Percentiles rank a stretch among this genome's conserved stretches.
Conservation (phyloP, 441 rosid genomes). For the Arabidopsis hybrid region DNA sequence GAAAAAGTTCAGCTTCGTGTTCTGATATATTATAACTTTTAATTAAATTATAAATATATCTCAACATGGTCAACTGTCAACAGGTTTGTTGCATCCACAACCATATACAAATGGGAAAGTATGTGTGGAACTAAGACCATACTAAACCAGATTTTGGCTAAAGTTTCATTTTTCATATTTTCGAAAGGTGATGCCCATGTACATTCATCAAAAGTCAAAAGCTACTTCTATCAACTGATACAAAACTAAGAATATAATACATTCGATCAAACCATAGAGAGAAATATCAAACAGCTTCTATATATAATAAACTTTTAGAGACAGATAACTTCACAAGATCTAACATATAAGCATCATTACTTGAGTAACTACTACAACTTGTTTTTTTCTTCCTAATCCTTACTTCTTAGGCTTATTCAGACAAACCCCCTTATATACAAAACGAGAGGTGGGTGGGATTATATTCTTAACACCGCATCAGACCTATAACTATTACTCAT, state of each 20-base stretch:
- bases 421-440: conserved; percentile 31
- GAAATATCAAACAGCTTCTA: conserved; percentile 13
- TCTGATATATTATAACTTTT: neutral
- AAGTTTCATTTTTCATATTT: neutral
- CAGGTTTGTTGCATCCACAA: neutral
- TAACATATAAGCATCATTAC: conserved; percentile 21
- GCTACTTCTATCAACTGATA: neutral
- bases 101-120: neutral
- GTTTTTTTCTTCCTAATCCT: conserved; percentile 20
- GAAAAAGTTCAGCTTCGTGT: neutral
- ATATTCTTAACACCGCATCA: conserved; percentile 24
- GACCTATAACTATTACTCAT: conserved; percentile 29
- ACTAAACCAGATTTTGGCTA: neutral
- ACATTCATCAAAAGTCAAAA: conserved; percentile 12
- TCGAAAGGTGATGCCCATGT: neutral
- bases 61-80: neutral
- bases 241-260: conserved; percentile 5
- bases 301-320: conserved; percentile 2
- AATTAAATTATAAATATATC: neutral
- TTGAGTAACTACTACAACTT: conserved; percentile 23
- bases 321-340: conserved; percentile 4
- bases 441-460: neutral
- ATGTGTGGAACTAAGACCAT: neutral
- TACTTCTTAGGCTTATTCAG: conserved; percentile 27
- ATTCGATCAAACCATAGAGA: neutral